Base-by-base conservation (phyloP, 441 rosid genomes). In the Daphne laureola region DNA sequence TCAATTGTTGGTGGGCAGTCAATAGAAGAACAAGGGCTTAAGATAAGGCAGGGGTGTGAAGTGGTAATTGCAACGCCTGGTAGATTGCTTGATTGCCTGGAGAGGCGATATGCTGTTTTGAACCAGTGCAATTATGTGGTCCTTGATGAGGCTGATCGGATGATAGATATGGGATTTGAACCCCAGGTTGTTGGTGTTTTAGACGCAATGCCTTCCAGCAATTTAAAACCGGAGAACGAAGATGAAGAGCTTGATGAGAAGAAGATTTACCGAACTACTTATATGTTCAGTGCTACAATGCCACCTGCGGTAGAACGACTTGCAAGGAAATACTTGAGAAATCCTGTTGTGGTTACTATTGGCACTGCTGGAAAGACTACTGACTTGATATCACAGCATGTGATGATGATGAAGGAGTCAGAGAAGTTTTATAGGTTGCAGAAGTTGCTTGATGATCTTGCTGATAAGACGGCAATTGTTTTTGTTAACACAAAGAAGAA, bases 151-250 rank as follows among this genome's bases (percentile, higher is more conserved):
- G 98, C 98, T 55, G 95, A 88, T 71, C 75, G 98, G 43, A 88
- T 91, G 96, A 88, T 91, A 26, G 96, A 91, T 68, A 82, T 88
- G 98, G 98, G 96, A 65, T 91, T 91, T n/a, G 96, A 88, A 75
- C 98, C 95, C 5, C 98, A 91, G 65, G 95, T 88, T 51, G 71
- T 86, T 43, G 96, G 90, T 2, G 96, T 91, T 23, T 62, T 86
- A 66, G 98, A 91, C 42, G 98, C 98, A 0, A 86, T 88, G 96
- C 98, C 96, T 4, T 91, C 98, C 0, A 91, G 95, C 63, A 91
- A 91, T 73, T 65, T 91, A 74, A 88, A 88, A 67, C 98, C 96
- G 0, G 96, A 88, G 70, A 91, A 91, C 69, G 96, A 91, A 66
- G 98, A 91, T 73, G 96, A 88, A 61, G 96, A 86, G 69, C 96